A percentile compares a stretch with the other conserved stretches of the same genome.
Evolutionary conservation across 495 filamentous ascomycete species (phyloP).

Genomic region (Tuber aestivum): DNA sequence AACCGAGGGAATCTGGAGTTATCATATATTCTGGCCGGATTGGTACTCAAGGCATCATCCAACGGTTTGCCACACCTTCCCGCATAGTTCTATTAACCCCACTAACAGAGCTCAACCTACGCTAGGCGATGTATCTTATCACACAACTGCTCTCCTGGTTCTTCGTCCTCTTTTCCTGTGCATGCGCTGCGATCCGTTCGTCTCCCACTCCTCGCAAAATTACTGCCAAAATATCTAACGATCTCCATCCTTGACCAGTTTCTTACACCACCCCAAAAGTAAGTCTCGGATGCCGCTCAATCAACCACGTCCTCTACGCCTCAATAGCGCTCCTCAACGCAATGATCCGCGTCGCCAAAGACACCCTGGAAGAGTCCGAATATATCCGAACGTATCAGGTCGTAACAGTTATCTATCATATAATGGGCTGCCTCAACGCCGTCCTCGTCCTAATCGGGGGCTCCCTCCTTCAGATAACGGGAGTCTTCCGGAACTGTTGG

Average conservation of each 20-base stretch:
- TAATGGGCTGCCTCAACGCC: slow-evolving; percentile 25
- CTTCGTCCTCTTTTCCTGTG: slow-evolving; percentile 37
- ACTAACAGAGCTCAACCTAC: neutral
- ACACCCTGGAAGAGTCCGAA: slow-evolving; percentile 7
- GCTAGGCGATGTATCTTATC: slow-evolving; percentile 19
- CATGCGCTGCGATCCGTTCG: slow-evolving; percentile 34
- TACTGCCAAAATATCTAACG: neutral
- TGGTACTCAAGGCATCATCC: slow-evolving; percentile 21
- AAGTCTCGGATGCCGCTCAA: slow-evolving; percentile 34
- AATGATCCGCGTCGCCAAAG: slow-evolving; percentile 23
- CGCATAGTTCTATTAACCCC: no score
- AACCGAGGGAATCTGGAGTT: slow-evolving; percentile 24
- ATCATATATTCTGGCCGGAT: slow-evolving; percentile 36
- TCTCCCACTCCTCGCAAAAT: neutral
- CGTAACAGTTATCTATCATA: slow-evolving; percentile 15
- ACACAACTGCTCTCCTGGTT: slow-evolving; percentile 37
- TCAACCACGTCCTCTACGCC: slow-evolving; percentile 40
- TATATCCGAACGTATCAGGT: neutral
- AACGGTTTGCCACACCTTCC: slow-evolving; percentile 14
- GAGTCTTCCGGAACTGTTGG: slow-evolving; percentile 34
- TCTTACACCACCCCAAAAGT: slow-evolving; percentile 41
- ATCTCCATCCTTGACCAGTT: slow-evolving; percentile 6
- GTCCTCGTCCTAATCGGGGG: slow-evolving; percentile 33
- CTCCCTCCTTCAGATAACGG: slow-evolving; percentile 34
- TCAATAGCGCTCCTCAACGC: slow-evolving; percentile 32